A percentile compares a stretch with the other conserved stretches of the same genome.
These are phyloP conservation scores for Emmonsia crescens DNA, from an alignment of 2,329 filamentous ascomycete genomes.

Conservation along the genomic window DNA sequence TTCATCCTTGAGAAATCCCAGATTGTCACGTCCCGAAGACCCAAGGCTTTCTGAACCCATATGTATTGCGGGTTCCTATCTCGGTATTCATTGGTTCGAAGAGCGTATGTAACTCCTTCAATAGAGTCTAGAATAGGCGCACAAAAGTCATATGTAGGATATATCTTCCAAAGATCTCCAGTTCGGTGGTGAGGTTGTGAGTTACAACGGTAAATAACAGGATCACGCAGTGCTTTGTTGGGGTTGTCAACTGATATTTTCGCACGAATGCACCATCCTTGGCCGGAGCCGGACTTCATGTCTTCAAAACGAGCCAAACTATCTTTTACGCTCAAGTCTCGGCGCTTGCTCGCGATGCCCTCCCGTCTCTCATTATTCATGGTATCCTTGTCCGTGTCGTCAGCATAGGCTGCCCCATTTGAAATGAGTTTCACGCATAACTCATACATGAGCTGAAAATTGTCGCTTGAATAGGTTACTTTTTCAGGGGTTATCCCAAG, in stretches of 20 bases:
- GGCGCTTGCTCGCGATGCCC: conserved; percentile 62
- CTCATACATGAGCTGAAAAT: conserved; percentile 78
- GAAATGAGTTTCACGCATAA: conserved; percentile 68
- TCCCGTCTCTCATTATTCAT: conserved; percentile 72
- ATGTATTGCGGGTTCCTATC: conserved; percentile 29
- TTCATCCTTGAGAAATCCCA: conserved; percentile 31
- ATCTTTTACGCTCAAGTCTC: conserved; percentile 63
- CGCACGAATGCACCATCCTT: conserved; percentile 77
- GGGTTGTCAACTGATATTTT: conserved; percentile 76
- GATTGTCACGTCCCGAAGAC: conserved; percentile 22
- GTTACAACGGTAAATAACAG: conserved; percentile 86
- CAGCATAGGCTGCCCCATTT: conserved; percentile 71
- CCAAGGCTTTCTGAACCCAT: conserved; percentile 27
- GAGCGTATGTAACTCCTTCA: conserved; percentile 48
- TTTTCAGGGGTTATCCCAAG: conserved; percentile 76
- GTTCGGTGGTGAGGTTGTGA: conserved; percentile 47
- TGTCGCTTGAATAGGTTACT: conserved; percentile 76
- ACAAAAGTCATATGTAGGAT: conserved; percentile 50
- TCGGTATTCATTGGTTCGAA: conserved; percentile 44
- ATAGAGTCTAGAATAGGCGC: conserved; percentile 46
- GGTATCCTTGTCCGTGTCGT: conserved; percentile 72
- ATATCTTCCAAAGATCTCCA: conserved; percentile 46
- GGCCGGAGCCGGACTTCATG: conserved; percentile 70
- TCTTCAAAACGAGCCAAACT: conserved; percentile 70
- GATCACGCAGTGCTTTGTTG: conserved; percentile 83